Base-by-base conservation (phyloP, 1,284 basidiomycete species). In the Pseudozyma tsukubaensis region DNA sequence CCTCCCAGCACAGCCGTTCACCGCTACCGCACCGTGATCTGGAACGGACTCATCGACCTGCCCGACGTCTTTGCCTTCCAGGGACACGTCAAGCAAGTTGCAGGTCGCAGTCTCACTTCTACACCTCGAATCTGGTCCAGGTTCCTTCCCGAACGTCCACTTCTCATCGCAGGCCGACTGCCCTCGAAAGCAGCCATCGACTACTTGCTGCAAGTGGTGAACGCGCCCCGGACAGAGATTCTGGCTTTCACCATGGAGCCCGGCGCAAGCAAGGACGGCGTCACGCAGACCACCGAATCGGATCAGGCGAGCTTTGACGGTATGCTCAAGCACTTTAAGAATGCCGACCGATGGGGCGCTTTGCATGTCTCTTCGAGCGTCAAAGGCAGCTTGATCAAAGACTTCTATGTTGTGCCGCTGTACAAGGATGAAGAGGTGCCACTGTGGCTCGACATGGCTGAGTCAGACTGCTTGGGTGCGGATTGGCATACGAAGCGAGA, bases 21-120 rank as follows among this genome's bases (percentile, higher is more conserved):
- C 40, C 57, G 54, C 43, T 64, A 54, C 50, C 60, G 53, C 29
- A 59, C 48, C 6, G 51, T 77, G 34, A 52, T 82, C 9, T 84
- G 83, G 83, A 77, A 75, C 24, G 83, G 83, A n/a, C 76, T 82
- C n/a, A 63, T 83, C 35, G 76, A 74, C 39, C 81, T 84, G 57
- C 83, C 82, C 19, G 82, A 83, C 36, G 61, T 71, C 45, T 78
- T 75, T 29, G 70, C 80, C 7, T 81, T 80, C 54, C 75, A 73
- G 44, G 80, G 79, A 9, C 70, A 68, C 49, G 76, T 76, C 53
- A 77, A 80, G 45, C 81, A 81, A 55, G 56, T 84, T 7, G 78
- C 73, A 1, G 76, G 75, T 2, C 72, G 70, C 35, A 57, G 57
- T 42, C 44, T 70, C 40, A 42, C 59, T 19, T 32, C 53, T 0